Percentiles rank a stretch among this genome's conserved stretches.
Evolutionary conservation across 1,139 yeast genomes (phyloP).

Genomic region (Suhomyces guaymorum): DNA sequence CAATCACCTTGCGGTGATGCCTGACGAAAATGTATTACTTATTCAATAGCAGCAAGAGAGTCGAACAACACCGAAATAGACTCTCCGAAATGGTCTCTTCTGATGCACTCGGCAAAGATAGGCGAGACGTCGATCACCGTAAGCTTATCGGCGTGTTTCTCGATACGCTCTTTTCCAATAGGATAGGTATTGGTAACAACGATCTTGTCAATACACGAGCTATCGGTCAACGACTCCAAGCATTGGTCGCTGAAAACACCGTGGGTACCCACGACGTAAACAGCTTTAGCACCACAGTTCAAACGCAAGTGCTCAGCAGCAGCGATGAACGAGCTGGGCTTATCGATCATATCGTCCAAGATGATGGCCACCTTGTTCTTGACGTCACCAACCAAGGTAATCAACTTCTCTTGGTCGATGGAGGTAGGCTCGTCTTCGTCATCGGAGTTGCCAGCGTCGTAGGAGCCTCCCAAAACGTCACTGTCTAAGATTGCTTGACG

Average conservation of each 20-base stretch:
- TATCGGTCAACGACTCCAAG: conserved; percentile 72
- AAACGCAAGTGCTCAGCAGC: conserved; percentile 96
- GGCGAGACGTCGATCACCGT: conserved; percentile 91
- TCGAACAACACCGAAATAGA: conserved; percentile 90
- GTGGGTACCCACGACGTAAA: conserved; percentile 91
- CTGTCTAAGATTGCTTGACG: conserved; percentile 29
- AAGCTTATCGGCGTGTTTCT: conserved; percentile 58
- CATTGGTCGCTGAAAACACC: conserved; percentile 90
- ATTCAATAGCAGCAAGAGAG: conserved; percentile 69
- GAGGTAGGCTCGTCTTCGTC: conserved; percentile 80
- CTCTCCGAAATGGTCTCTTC: conserved; percentile 98
- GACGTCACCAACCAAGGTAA: conserved; percentile 96
- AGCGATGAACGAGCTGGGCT: conserved; percentile 89
- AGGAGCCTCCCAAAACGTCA: conserved; percentile 80
- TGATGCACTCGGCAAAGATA: conserved; percentile 94
- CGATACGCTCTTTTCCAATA: conserved; percentile 61
- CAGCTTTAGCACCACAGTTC: conserved; percentile 93
- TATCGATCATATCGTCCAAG: conserved; percentile 94
- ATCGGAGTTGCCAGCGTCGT: conserved; percentile 74
- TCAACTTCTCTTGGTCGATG: conserved; percentile 70
- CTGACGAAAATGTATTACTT: conserved; percentile 12
- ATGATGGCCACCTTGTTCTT: conserved; percentile 88
- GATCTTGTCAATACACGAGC: conserved; percentile 80
- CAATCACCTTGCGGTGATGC: conserved; percentile 14
- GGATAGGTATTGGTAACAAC: conserved; percentile 98